Evolutionary conservation across 768 basidiomycete species (phyloP).

Genomic region (Boletales sp.): DNA sequence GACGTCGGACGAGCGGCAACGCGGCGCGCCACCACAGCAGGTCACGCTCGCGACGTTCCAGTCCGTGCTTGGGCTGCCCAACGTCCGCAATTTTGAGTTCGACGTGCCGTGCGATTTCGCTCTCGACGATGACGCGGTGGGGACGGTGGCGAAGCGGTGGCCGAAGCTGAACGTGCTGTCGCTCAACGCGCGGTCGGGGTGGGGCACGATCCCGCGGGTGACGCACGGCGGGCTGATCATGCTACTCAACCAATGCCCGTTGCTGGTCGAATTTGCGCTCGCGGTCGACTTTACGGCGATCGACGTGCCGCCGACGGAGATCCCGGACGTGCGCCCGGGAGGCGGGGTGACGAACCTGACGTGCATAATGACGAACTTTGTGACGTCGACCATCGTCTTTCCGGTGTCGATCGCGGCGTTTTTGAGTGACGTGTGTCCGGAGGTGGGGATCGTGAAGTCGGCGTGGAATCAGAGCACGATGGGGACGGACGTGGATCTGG

Average conservation of each 20-base stretch:
- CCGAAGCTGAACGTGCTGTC: slow-evolving; percentile 9
- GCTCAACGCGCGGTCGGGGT: slow-evolving; percentile 17
- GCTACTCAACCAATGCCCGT: slow-evolving; percentile 13
- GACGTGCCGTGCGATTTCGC: slow-evolving; percentile 17
- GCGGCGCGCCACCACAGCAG: neutral
- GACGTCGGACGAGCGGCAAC: slow-evolving; percentile 1
- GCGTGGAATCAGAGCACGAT: slow-evolving; percentile 7
- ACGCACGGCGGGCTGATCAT: slow-evolving; percentile 21
- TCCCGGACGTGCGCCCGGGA: slow-evolving; percentile 3
- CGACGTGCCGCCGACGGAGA: neutral
- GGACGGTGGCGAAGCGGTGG: slow-evolving; percentile 19
- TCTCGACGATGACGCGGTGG: slow-evolving; percentile 21
- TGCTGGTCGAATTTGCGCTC: slow-evolving; percentile 13
- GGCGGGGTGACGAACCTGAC: slow-evolving; percentile 7
- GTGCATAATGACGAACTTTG: slow-evolving; percentile 14
- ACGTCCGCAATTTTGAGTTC: slow-evolving; percentile 10
- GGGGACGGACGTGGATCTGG: slow-evolving; percentile 1
- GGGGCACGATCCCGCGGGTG: slow-evolving; percentile 15
- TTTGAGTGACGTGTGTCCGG: slow-evolving; percentile 23
- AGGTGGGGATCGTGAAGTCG: slow-evolving; percentile 7
- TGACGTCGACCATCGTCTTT: slow-evolving; percentile 17
- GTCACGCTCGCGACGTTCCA: slow-evolving; percentile 15
- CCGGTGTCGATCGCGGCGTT: slow-evolving; percentile 24
- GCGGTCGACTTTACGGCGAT: slow-evolving; percentile 19
- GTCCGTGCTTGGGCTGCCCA: slow-evolving; percentile 14